Evolutionary conservation across 441 rosid species (phyloP).

Genomic region (Isatis lusitanica): DNA sequence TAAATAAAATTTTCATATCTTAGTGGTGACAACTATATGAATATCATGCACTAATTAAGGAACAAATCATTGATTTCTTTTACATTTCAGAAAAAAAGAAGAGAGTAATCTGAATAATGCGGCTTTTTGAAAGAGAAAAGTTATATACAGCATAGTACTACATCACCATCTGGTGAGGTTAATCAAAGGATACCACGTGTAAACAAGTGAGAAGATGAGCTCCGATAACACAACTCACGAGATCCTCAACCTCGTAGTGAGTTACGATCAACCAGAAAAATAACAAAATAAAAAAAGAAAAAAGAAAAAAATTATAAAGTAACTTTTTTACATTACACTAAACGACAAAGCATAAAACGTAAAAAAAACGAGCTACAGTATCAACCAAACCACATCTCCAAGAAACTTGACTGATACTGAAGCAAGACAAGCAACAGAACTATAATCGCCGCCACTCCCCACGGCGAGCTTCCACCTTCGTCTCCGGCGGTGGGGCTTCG

Average conservation of each 20-base stretch:
- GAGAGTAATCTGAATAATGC: background rate
- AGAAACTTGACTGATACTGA: slow-evolving; percentile 68
- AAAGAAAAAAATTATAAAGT: background rate
- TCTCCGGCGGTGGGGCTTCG: slow-evolving; percentile 40
- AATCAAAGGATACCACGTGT: slow-evolving; percentile 1
- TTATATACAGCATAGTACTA: background rate
- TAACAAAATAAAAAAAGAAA: background rate
- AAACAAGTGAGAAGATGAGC: background rate
- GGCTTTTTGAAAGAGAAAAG: background rate
- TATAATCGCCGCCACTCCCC: slow-evolving; percentile 87
- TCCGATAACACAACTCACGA: slow-evolving; percentile 23
- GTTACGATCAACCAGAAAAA: background rate
- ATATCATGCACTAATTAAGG: background rate
- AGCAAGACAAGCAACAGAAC: slow-evolving; percentile 67
- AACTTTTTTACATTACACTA: background rate
- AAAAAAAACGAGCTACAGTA: background rate
- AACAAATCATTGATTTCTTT: background rate
- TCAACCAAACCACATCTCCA: slow-evolving; percentile 63
- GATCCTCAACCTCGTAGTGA: slow-evolving; percentile 21
- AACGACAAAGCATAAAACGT: background rate
- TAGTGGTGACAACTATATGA: background rate
- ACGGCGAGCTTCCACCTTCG: slow-evolving; percentile 79
- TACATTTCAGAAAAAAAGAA: too few relatives aligned
- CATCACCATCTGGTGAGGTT: background rate
- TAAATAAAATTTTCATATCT: too few relatives aligned